A percentile compares a stretch with the other conserved stretches of the same genome.
phyloP scores from a whole-genome alignment of 2,329 filamentous ascomycete genomes.

The Cordyceps farinosa region DNA sequence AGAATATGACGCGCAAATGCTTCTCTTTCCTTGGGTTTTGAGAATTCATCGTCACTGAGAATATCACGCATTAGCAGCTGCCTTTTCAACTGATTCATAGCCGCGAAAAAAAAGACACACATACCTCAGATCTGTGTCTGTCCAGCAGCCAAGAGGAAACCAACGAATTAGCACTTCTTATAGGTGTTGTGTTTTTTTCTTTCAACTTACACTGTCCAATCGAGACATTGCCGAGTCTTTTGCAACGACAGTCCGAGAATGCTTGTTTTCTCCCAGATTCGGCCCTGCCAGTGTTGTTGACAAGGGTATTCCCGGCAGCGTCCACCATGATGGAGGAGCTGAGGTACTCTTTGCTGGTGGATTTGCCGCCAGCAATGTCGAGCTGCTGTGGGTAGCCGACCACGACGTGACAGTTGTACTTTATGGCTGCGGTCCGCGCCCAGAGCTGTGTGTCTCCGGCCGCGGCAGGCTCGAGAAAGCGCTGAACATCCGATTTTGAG shows the following conservation, averaged over 20 bases:
- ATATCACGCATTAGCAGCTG: not conserved
- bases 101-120: no score
- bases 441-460: constrained; percentile 68
- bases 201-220: constrained; percentile 47
- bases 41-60: not conserved
- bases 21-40: not conserved
- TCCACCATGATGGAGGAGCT: constrained; percentile 54
- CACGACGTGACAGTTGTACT: constrained; percentile 63
- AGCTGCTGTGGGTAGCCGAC: constrained; percentile 72
- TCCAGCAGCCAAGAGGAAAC: not conserved
- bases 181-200: no score
- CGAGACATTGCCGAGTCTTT: constrained; percentile 42
- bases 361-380: constrained; percentile 46
- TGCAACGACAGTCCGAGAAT: constrained; percentile 38
- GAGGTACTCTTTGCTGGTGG: constrained; percentile 48
- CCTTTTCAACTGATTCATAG: not conserved
- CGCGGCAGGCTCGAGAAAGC: constrained; percentile 63
- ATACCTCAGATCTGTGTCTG: not conserved
- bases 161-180: not conserved
- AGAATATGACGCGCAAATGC: constrained; percentile 47
- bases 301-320: constrained; percentile 55
- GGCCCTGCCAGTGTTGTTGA: constrained; percentile 57
- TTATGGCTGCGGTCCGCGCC: constrained; percentile 64
- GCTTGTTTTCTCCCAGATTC: constrained; percentile 50
- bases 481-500: constrained; percentile 62